phyloP scores from a whole-genome alignment of 2,329 filamentous ascomycete genomes.

The Pseudogymnoascus sp. region DNA sequence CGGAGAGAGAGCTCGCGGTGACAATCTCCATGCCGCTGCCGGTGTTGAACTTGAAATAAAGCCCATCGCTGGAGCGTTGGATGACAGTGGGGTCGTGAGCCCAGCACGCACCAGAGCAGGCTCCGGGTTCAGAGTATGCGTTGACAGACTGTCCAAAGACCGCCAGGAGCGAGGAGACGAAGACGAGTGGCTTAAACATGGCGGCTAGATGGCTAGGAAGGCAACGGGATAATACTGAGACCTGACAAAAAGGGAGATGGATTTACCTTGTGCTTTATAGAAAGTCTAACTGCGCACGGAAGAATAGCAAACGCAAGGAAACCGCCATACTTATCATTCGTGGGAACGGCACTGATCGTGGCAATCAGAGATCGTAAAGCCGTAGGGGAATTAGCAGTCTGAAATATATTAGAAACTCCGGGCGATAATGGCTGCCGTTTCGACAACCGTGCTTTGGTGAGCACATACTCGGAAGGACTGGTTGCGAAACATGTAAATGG shows the following conservation, averaged over 20 bases:
- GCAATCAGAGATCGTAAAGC: neutral
- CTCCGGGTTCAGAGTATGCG: constrained; percentile 28
- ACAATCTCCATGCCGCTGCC: constrained; percentile 33
- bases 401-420: neutral
- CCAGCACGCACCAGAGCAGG: constrained; percentile 32
- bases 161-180: constrained; percentile 7
- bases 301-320: neutral
- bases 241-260: neutral
- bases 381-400: neutral
- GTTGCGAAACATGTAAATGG: neutral
- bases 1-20: constrained; percentile 30
- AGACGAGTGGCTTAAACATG: neutral
- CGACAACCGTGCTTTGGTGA: neutral
- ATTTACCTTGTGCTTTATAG: neutral
- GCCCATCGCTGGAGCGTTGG: constrained; percentile 31
- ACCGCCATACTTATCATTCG: neutral
- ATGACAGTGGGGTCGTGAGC: constrained; percentile 34
- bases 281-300: neutral
- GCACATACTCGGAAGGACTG: neutral
- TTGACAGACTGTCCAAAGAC: constrained; percentile 10
- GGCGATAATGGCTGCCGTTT: neutral
- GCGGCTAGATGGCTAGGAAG: neutral
- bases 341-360: neutral
- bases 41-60: constrained; percentile 37
- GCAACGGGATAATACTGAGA: neutral